Conservation (phyloP, 768 basidiomycete species). For the Mycena metata region DNA sequence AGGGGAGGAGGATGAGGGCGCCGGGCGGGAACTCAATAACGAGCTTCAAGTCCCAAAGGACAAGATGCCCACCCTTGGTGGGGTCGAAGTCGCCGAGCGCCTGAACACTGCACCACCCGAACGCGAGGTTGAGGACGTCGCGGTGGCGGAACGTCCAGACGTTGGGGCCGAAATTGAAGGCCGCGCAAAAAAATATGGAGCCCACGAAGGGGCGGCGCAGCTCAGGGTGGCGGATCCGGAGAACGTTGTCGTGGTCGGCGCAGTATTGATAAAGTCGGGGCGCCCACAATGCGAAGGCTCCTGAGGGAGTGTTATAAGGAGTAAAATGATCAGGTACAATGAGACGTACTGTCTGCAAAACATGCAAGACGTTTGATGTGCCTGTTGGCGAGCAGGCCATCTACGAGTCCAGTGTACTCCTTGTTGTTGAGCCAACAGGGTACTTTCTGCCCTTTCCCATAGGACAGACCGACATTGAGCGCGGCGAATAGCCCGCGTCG, state of each 20-base stretch:
- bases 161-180: not conserved
- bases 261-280: not conserved
- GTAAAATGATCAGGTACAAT: no score
- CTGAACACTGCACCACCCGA: not conserved
- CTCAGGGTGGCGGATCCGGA: not conserved
- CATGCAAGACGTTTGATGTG: not conserved
- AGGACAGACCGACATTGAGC: constrained; percentile 4
- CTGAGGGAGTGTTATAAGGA: no score
- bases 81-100: not conserved
- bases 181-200: not conserved
- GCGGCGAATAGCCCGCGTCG: constrained; percentile 13
- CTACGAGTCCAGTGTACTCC: not conserved
- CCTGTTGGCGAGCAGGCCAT: not conserved
- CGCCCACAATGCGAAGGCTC: not conserved
- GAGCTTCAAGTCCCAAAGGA: not conserved
- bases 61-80: not conserved
- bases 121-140: not conserved
- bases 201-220: not conserved
- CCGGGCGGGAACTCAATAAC: not conserved
- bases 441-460: not conserved
- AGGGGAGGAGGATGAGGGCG: not conserved
- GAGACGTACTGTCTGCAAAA: constrained; percentile 1
- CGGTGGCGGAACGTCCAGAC: not conserved
- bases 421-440: not conserved
- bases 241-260: not conserved